Percentiles rank a stretch among this genome's conserved stretches.
phyloP scores from a whole-genome alignment of 2,329 filamentous ascomycete species.

The Fusarium albosuccineum region DNA sequence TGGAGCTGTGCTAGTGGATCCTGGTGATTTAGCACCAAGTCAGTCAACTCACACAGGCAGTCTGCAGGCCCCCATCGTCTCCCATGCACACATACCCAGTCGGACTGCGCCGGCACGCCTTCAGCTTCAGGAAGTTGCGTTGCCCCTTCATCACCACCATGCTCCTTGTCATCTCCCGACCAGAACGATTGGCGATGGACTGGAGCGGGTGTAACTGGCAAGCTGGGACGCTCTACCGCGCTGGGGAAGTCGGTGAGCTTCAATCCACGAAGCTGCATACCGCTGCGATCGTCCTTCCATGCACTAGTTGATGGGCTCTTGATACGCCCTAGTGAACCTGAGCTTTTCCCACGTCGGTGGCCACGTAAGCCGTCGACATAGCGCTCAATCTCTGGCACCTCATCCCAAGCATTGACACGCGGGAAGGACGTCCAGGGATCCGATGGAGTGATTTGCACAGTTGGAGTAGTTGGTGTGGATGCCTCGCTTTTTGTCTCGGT shows the following conservation, averaged over 20 bases:
- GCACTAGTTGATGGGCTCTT: constrained; percentile 34
- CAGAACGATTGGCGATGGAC: constrained; percentile 77
- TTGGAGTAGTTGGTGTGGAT: constrained; percentile 63
- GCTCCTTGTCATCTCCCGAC: constrained; percentile 62
- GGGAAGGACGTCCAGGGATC: constrained; percentile 80
- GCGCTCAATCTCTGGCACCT: constrained; percentile 85
- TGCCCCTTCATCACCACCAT: constrained; percentile 64
- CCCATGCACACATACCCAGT: constrained; percentile 89
- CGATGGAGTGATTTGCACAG: constrained; percentile 59
- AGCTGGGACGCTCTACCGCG: constrained; percentile 83
- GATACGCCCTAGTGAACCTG: constrained; percentile 38
- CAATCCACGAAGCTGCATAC: constrained; percentile 56
- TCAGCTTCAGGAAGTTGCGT: constrained; percentile 78
- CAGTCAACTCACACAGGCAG: constrained; percentile 69
- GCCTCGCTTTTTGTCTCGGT: constrained; percentile 54
- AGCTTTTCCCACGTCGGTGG: constrained; percentile 59
- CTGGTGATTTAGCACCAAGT: constrained; percentile 66
- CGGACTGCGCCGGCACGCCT: constrained; percentile 86
- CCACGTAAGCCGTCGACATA: constrained; percentile 86
- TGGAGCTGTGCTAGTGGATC: constrained; percentile 78
- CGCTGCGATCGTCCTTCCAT: constrained; percentile 26
- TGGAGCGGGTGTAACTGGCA: constrained; percentile 91
- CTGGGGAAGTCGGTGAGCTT: constrained; percentile 90
- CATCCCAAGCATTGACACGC: constrained; percentile 93
- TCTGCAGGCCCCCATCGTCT: constrained; percentile 62